Evolutionary conservation across 116 monocot genomes (phyloP).

Genomic region (Cymodocea nodosa): DNA sequence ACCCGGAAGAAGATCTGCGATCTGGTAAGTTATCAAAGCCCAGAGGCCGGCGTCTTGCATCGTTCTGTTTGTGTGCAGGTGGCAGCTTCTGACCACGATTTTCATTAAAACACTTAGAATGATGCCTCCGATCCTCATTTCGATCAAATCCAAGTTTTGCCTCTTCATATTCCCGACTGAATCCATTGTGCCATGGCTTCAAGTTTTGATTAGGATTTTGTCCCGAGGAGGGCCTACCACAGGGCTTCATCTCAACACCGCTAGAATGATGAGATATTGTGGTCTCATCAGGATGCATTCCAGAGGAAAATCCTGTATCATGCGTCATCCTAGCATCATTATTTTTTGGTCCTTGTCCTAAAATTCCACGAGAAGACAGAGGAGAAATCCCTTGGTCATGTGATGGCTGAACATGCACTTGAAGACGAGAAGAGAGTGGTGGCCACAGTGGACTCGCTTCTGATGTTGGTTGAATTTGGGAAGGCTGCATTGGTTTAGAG

Average conservation of each 20-base stretch:
- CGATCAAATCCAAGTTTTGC: background rate
- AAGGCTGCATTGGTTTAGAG: background rate
- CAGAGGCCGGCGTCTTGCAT: background rate
- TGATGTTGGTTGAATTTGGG: slow-evolving; percentile 3
- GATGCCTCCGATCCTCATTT: background rate
- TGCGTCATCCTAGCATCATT: background rate
- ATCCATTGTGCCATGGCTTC: slow-evolving; percentile 3
- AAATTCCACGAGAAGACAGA: slow-evolving; percentile 6
- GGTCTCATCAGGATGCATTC: background rate
- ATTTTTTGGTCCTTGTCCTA: slow-evolving; percentile 6
- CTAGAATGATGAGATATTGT: background rate
- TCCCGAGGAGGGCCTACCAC: background rate
- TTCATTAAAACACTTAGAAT: background rate
- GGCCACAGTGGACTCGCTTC: background rate
- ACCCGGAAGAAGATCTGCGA: slow-evolving; percentile 1
- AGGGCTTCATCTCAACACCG: background rate
- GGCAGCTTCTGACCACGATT: background rate
- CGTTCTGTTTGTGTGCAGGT: background rate
- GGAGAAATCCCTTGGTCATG: slow-evolving; percentile 1
- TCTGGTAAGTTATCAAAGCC: slow-evolving; percentile 15
- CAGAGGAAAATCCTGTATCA: slow-evolving; percentile 2
- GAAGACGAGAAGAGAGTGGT: background rate
- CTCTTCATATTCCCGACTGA: background rate
- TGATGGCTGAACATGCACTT: background rate
- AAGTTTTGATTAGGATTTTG: background rate